Evolutionary conservation across 768 basidiomycete species (phyloP).

Genomic region (Mycena latifolia): DNA sequence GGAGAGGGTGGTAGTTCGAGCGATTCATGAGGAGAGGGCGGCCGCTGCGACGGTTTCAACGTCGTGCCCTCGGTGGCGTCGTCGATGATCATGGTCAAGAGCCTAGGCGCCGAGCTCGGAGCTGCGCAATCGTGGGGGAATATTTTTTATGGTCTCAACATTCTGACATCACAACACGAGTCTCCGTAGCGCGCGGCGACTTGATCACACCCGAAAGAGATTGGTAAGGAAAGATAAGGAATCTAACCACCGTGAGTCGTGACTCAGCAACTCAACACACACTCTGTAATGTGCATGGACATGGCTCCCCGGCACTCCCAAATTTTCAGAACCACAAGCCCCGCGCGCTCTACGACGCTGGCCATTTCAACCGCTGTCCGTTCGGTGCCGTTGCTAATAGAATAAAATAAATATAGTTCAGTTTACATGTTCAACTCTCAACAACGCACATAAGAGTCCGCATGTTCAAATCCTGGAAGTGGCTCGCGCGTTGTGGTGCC

Average conservation of each 20-base stretch:
- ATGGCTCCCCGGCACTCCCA: slow-evolving; percentile 16
- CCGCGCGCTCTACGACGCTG: neutral
- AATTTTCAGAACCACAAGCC: slow-evolving; percentile 8
- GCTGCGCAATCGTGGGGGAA: slow-evolving; percentile 13
- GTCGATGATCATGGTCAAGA: slow-evolving; percentile 32
- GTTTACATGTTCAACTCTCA: slow-evolving; percentile 1
- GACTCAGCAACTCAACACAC: slow-evolving; percentile 4
- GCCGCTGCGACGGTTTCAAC: slow-evolving; percentile 4
- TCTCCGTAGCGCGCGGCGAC: too few relatives aligned
- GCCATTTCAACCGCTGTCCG: slow-evolving; percentile 6
- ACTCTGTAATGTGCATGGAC: slow-evolving; percentile 13
- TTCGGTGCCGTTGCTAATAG: too few relatives aligned
- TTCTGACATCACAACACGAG: too few relatives aligned
- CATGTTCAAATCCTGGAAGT: too few relatives aligned
- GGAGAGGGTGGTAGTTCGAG: slow-evolving; percentile 20
- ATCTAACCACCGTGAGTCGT: too few relatives aligned
- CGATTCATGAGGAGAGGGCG: neutral
- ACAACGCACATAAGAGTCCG: neutral
- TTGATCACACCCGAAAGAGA: too few relatives aligned
- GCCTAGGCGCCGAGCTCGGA: neutral
- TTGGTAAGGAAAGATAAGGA: too few relatives aligned
- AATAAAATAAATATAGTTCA: too few relatives aligned
- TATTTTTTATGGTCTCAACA: neutral
- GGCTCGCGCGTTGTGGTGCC: neutral
- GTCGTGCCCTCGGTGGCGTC: slow-evolving; percentile 19